These are phyloP conservation scores for Tillandsia fasciculata DNA, from an alignment of 176 grass and related monocot species.

Conservation along the genomic window DNA sequence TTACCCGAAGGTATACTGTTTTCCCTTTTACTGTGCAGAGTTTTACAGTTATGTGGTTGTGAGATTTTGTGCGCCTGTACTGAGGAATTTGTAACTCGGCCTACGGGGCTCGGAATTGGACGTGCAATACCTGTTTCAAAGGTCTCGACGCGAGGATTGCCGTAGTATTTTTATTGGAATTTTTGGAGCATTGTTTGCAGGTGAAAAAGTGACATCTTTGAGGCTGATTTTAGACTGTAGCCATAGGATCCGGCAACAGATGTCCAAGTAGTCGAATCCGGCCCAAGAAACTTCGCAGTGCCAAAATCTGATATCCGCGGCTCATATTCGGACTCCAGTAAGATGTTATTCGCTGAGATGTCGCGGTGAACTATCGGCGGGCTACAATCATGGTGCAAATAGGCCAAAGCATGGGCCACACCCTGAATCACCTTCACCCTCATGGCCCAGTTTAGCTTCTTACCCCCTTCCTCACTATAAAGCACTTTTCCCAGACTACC, in stretches of 20 bases:
- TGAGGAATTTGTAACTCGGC: too few relatives aligned
- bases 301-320: constrained; percentile 63
- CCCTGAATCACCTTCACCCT: constrained; percentile 36
- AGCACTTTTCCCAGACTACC: constrained; percentile 54
- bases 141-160: too few relatives aligned
- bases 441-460: constrained; percentile 35
- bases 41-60: too few relatives aligned
- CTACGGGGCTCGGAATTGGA: too few relatives aligned
- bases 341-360: constrained; percentile 53
- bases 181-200: too few relatives aligned
- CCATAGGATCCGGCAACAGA: constrained; percentile 59
- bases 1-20: too few relatives aligned
- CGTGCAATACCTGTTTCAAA: too few relatives aligned
- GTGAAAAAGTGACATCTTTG: too few relatives aligned
- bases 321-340: constrained; percentile 45
- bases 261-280: constrained; percentile 36
- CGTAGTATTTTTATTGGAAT: too few relatives aligned
- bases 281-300: constrained; percentile 40
- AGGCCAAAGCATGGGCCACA: constrained; percentile 49
- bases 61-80: too few relatives aligned
- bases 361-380: constrained; percentile 66
- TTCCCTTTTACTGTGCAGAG: too few relatives aligned
- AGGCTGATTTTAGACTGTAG: too few relatives aligned
- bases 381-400: constrained; percentile 68
- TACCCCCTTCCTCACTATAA: constrained; percentile 33